Evolutionary conservation across 2,329 filamentous ascomycete species (phyloP), one percentile per base, ranked within the genome.

Genomic region (Atkinsonella hypoxylon): DNA sequence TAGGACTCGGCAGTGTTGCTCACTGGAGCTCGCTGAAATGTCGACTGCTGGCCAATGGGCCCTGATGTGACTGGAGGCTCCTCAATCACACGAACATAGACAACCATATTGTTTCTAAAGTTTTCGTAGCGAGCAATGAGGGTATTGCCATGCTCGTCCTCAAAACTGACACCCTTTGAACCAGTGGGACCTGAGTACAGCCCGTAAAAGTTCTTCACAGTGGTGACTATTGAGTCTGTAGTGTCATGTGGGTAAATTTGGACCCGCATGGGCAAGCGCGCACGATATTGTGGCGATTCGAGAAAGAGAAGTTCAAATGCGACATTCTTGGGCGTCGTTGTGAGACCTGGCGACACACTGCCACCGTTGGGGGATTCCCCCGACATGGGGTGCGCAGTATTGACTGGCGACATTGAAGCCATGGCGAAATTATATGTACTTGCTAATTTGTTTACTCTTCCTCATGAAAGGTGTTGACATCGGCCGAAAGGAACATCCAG

Each of bases 171-270:
- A 57, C 93, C 90, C 64, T 84, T 84, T 58, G 81, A 81, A 59
- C 81, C 78, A 55, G 70, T 70, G 36, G 76, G 74, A 55, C 80
- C 83, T 57, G 91, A 87, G 67, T 96, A 96, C 58, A 98, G 78
- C 54, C 93, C 93, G 65, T 95, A 97, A 72, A 97, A 97, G 74
- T 96, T 97, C 78, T 95, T 97, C 63, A 97, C 91, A 1, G 93
- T 97, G 13, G 89, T 93, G 56, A 97, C 88, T 70, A 98, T 98
- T 36, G 90, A 96, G 65, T 97, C 91, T 20, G 91, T 97, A 48
- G 88, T 90, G 73, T 98, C 93, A 68, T 97, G 90, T 45, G 88
- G 88, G 63, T 85, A 95, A 59, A 98, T 96, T 62, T 94, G 87
- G 49, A 91, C 86, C 61, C 86, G 77, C 80, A 91, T 83, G n/a